Evolutionary conservation across 768 basidiomycete genomes (phyloP), one percentile per base, ranked within the genome.

Genomic region (Thelephora ganbajun): DNA sequence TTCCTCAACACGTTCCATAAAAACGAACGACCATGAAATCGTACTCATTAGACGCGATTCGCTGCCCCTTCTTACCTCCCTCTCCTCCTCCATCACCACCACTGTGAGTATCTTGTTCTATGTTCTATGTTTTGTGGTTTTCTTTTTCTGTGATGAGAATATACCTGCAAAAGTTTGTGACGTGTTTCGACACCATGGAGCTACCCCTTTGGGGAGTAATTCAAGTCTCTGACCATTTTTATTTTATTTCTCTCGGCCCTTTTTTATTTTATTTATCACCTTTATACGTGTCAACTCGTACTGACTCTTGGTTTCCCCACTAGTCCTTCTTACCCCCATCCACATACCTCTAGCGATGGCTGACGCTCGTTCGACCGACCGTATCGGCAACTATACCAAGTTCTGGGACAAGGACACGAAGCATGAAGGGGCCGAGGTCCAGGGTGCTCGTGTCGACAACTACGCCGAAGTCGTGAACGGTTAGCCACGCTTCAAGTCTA

Each of bases 381-480:
- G 88, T 43, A 83, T 90, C 42, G 78, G 77, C 61, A 80, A 78
- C 64, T 98, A 99, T 68, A 83, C 83, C 56, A 78, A 77, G 59
- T 91, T 89, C 68, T 99, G 94, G 93, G 74, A 92, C 53, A 81
- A 83, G 61, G 84, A 94, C 62, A 69, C 78, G 26, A 65, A 64
- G 13, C 72, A 81, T 56, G 92, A 98, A 65, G 66, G 61, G 44
- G 68, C 72, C 3, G 66, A 63, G 11, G 75, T 88, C 63, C 84
- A 73, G 50, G 72, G 82, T 49, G 80, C 79, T 58, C 76, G 94
- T 51, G 65, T 92, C 39, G 76, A 76, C 35, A 78, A 77, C 58
- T 98, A 97, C 64, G 81, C 84, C 11, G 90, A 96, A 46, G 89
- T 99, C 51, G 87, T 98, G 50, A 94, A 96, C 54, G 91, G 89